Base-by-base conservation (phyloP, 306 rosid species). In the Senna siamea region DNA sequence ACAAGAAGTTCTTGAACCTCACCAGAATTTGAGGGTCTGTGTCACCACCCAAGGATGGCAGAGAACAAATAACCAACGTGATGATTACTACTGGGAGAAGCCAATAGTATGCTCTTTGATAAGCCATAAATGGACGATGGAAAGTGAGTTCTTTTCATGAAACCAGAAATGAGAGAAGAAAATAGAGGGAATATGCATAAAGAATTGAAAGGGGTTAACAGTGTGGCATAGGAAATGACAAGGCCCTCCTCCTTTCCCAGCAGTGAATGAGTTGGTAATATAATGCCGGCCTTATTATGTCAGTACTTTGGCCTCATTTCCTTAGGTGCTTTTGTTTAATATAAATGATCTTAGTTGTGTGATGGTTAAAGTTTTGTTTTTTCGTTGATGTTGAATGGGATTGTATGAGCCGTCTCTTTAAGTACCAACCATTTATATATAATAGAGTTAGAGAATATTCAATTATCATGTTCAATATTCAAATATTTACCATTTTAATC, bases 1-100 rank as follows among this genome's bases (percentile, higher is more conserved):
- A 75, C 63, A 93, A 69, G 63, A 56, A 87, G 12, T 8, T 35
- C 80, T 18, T 89, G 85, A 93, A 89, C 52, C 68, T 79, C 40
- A 78, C 15, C 66, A 93, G 84, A 41, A 66, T 48, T 32, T 70
- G 68, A 9, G 50, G 78, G 17, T 73, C 66, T 1, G 30, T 23
- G 2, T 67, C 81, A 4, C 76, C 81, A 4, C 76, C 75, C 1
- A 73, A 50, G 0, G 81, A 63, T 13, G 87, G 77, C 48, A 60
- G 62, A 26, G 61, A 67, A 35, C 35, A 41, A 66, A 26, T 30
- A 18, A 38, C 37, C 20, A 79, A 41, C 58, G 76, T 43, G 57
- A 52, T 61, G 22, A 81, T 52, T 56, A 70, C 8, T 46, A 63
- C 9, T 61, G 76, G 76, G 63, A 60, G 65, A 22, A 4, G 40